Percentiles rank a stretch among this genome's conserved stretches.
phyloP scores from a whole-genome alignment of 192 early-diverging fungal genomes.

The Endogone sp. region DNA sequence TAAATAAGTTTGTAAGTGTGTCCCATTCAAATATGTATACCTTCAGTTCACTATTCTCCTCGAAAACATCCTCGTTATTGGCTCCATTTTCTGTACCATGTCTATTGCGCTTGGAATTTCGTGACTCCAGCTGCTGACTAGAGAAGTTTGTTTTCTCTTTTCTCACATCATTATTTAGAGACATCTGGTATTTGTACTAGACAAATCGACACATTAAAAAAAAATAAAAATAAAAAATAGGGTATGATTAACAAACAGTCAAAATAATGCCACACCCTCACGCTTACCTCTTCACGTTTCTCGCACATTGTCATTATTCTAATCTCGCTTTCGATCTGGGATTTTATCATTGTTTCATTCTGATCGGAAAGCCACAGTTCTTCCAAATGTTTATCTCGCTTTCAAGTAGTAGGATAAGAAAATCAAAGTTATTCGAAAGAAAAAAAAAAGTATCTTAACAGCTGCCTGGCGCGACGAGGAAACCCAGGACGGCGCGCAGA shows the following conservation, averaged over 20 bases:
- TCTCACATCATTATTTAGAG: background rate
- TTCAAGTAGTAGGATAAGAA: background rate
- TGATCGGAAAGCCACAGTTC: background rate
- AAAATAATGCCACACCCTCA: background rate
- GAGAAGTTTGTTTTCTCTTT: background rate
- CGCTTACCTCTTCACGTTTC: background rate
- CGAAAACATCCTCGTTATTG: background rate
- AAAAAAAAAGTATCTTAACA: background rate
- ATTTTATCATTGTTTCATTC: background rate
- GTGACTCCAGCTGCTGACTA: background rate
- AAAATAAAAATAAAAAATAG: too few species aligned
- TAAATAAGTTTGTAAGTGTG: too few species aligned
- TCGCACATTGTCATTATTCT: background rate
- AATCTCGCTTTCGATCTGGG: background rate
- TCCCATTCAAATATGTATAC: too few species aligned
- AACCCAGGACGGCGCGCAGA: slow-evolving; percentile 8
- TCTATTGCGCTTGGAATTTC: background rate
- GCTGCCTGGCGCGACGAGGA: slow-evolving; percentile 9
- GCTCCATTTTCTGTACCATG: background rate
- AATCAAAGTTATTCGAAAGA: background rate
- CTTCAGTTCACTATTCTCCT: too few species aligned
- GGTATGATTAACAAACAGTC: background rate
- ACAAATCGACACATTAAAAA: background rate
- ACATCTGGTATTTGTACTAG: background rate
- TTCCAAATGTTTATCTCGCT: background rate